Evolutionary conservation across 768 basidiomycete genomes (phyloP), one percentile per base, ranked within the genome.

Genomic region (Rhodosporidiobolus sp.): DNA sequence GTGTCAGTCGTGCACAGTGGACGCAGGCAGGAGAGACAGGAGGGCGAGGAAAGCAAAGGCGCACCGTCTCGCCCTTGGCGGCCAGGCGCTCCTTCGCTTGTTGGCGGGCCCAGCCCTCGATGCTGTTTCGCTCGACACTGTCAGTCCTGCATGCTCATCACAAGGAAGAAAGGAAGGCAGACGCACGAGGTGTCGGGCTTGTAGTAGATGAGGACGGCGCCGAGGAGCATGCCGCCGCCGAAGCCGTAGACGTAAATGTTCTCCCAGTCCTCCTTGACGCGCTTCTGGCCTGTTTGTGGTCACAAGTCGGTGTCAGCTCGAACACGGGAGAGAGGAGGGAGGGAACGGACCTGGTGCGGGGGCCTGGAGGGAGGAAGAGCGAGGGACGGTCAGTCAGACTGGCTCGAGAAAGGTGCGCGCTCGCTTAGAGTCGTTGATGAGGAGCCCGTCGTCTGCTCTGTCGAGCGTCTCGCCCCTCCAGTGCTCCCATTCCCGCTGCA

Each of bases 111-210:
- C 75, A 76, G 35, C 66, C 69, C 71, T 70, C 68, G 35, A 76
- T 61, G 16, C 75, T 76, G 70, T 24, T n/a, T n/a, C 9, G 12
- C 30, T 34, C 22, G 26, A 5, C 3, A 30, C 16, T 34, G n/a
- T 57, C 35, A 57, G 26, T 20, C 34, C 38, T 3, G 24, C 1
- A 22, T 0, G 14, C 28, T 45, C 17, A 30, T 20, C 19, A 26
- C n/a, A 52, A 24, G 24, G 38, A 46, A 19, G 16, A 9, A 1
- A 30, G 49, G 24, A 22, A 2, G 8, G 26, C 26, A 24, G 9
- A 79, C 82, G 24, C 52, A 82, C 82, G 79, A 79, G 14, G 82
- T 82, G 73, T 83, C 80, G 16, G 81, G 82, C 78, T 82, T 83
- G 79, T 82, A 83, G 54, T 77, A 75, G 45, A 79, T 66, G 46